phyloP scores from a whole-genome alignment of 2,329 filamentous ascomycete species.

The Rhytidhysteron rufulum region DNA sequence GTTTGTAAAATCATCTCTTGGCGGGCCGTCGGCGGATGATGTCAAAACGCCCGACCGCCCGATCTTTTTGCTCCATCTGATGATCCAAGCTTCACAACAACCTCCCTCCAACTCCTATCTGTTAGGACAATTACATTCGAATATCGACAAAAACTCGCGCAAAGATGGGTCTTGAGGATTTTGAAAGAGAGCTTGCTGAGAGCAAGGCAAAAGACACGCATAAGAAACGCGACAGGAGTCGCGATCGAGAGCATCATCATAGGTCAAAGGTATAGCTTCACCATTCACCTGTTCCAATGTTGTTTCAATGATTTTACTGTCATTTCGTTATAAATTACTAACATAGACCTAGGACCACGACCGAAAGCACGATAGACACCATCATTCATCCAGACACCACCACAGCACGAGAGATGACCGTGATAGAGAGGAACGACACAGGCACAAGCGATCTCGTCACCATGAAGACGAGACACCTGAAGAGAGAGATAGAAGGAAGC shows the following conservation, averaged over 20 bases:
- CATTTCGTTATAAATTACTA: too few species aligned
- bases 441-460: conserved; percentile 63
- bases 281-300: too few species aligned
- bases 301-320: too few species aligned
- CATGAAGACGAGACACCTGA: conserved; percentile 44
- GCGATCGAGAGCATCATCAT: conserved; percentile 32
- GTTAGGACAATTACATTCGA: too few species aligned
- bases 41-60: too few species aligned
- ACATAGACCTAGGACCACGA: conserved; percentile 24
- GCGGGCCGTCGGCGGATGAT: too few species aligned
- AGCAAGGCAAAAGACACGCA: conserved; percentile 55
- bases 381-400: conserved; percentile 41
- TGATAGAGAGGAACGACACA: conserved; percentile 47
- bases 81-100: conserved; percentile 1
- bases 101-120: background rate
- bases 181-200: conserved; percentile 71
- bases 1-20: too few species aligned
- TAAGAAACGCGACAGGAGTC: conserved; percentile 45
- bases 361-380: conserved; percentile 44
- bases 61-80: too few species aligned
- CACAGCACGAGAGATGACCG: conserved; percentile 46
- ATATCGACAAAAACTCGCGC: too few species aligned
- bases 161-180: conserved; percentile 69
- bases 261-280: conserved; percentile 21
- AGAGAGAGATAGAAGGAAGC: conserved; percentile 44